Conservation (phyloP, 768 basidiomycete species). For the Psilocybe subaeruginosa region DNA sequence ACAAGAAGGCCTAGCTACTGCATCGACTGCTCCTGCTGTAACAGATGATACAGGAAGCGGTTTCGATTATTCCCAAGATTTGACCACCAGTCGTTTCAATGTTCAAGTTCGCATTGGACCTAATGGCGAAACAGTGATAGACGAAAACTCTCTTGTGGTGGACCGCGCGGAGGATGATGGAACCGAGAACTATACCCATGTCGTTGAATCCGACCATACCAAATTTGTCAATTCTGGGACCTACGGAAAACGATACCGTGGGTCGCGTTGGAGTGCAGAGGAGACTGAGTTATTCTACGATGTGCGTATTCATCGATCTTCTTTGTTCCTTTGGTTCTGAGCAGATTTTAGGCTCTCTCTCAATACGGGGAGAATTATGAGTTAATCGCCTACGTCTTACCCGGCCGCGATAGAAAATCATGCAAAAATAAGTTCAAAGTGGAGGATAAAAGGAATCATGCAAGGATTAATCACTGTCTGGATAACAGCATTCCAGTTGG, state of each 20-base stretch:
- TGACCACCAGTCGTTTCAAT: conserved; percentile 74
- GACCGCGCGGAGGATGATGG: conserved; percentile 74
- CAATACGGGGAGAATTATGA: conserved; percentile 95
- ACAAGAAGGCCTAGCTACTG: conserved; percentile 10
- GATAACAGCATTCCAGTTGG: conserved; percentile 78
- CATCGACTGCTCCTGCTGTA: conserved; percentile 22
- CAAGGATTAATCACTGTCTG: conserved; percentile 76
- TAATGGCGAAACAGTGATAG: conserved; percentile 85
- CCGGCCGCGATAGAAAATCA: conserved; percentile 83
- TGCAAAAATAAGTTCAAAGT: conserved; percentile 94
- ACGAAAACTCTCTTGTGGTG: conserved; percentile 83
- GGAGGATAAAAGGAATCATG: conserved; percentile 82
- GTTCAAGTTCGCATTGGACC: conserved; percentile 88
- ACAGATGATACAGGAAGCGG: conserved; percentile 55
- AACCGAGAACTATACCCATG: conserved; percentile 72
- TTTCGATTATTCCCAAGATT: conserved; percentile 70
- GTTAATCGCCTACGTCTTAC: conserved; percentile 83
- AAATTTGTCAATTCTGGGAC: conserved; percentile 87
- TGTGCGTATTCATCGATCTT: conserved; percentile 43
- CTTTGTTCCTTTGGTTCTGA: conserved; percentile 15
- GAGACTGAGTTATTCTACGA: conserved; percentile 90
- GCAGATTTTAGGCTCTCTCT: conserved; percentile 66
- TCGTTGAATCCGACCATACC: conserved; percentile 80
- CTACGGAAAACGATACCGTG: conserved; percentile 80
- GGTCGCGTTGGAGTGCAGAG: conserved; percentile 86